These are phyloP conservation scores for Curvularia sp. DNA, from an alignment of 2,329 filamentous ascomycete genomes.

Conservation along the genomic window DNA sequence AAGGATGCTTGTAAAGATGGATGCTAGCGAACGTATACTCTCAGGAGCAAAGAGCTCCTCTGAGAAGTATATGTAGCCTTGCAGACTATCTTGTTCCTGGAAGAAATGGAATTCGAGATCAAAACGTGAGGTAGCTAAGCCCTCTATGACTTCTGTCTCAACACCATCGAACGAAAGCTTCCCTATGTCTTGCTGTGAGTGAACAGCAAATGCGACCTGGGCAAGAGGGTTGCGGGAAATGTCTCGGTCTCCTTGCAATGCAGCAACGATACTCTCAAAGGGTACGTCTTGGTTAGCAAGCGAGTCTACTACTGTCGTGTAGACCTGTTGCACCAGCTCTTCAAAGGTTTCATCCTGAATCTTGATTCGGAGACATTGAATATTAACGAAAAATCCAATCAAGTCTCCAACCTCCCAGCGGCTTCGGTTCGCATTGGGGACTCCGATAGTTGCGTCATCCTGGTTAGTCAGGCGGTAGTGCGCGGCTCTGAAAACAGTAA, in stretches of 20 bases:
- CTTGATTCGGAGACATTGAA: constrained; percentile 16
- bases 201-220: constrained; percentile 4
- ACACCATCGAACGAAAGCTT: background rate
- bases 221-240: constrained; percentile 3
- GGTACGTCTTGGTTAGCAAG: constrained; percentile 6
- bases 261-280: constrained; percentile 7
- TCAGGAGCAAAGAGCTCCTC: constrained; percentile 11
- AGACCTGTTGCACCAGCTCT: constrained; percentile 5
- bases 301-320: background rate
- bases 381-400: constrained; percentile 24
- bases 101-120: constrained; percentile 9
- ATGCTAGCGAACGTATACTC: constrained; percentile 6
- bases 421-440: constrained; percentile 13
- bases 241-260: constrained; percentile 1
- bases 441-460: constrained; percentile 15
- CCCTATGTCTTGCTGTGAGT: constrained; percentile 2
- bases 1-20: constrained; percentile 12
- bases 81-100: background rate
- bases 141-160: background rate
- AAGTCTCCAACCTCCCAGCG: constrained; percentile 13
- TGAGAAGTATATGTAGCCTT: constrained; percentile 3
- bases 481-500: constrained; percentile 15
- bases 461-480: constrained; percentile 16
- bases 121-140: constrained; percentile 1
- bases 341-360: constrained; percentile 13